Evolutionary conservation across 2,329 filamentous ascomycete species (phyloP).

Genomic region (Pleomassaria siparia): DNA sequence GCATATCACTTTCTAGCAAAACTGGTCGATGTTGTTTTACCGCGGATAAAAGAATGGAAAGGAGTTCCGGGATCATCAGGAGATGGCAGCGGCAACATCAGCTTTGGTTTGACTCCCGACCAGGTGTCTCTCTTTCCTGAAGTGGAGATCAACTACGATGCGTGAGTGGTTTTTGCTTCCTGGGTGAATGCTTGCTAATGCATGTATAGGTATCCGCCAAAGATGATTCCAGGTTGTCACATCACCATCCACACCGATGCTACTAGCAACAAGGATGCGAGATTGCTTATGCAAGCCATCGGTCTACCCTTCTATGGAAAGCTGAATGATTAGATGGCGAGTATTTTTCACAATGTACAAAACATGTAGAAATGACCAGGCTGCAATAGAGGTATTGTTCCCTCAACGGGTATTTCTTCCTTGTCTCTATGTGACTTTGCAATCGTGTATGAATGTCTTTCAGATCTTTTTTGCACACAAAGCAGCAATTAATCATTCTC

Average conservation of each 20-base stretch:
- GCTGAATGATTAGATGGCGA: slow-evolving; percentile 44
- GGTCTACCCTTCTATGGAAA: slow-evolving; percentile 84
- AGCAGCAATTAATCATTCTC: too few relatives aligned
- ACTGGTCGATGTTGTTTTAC: slow-evolving; percentile 84
- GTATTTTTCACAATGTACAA: not conserved
- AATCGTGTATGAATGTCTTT: too few relatives aligned
- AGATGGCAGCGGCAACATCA: slow-evolving; percentile 84
- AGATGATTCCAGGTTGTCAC: slow-evolving; percentile 83
- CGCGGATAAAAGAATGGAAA: slow-evolving; percentile 93
- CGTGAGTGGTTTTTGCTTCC: slow-evolving; percentile 57
- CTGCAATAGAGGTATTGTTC: not conserved
- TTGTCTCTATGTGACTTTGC: too few relatives aligned
- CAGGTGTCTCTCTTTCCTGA: slow-evolving; percentile 87
- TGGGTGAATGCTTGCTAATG: slow-evolving; percentile 36
- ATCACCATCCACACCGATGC: slow-evolving; percentile 83
- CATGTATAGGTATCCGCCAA: slow-evolving; percentile 58
- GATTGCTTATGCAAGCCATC: slow-evolving; percentile 70
- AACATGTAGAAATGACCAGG: slow-evolving; percentile 3
- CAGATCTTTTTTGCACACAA: too few relatives aligned
- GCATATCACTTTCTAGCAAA: slow-evolving; percentile 93
- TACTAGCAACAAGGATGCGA: slow-evolving; percentile 80
- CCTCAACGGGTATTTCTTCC: too few relatives aligned
- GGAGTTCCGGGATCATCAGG: slow-evolving; percentile 77
- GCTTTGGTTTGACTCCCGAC: slow-evolving; percentile 75
- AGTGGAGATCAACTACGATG: slow-evolving; percentile 89